Evolutionary conservation across 2,329 filamentous ascomycete genomes (phyloP), one percentile per base, ranked within the genome.

Genomic region (Trematosphaeria pertusa): DNA sequence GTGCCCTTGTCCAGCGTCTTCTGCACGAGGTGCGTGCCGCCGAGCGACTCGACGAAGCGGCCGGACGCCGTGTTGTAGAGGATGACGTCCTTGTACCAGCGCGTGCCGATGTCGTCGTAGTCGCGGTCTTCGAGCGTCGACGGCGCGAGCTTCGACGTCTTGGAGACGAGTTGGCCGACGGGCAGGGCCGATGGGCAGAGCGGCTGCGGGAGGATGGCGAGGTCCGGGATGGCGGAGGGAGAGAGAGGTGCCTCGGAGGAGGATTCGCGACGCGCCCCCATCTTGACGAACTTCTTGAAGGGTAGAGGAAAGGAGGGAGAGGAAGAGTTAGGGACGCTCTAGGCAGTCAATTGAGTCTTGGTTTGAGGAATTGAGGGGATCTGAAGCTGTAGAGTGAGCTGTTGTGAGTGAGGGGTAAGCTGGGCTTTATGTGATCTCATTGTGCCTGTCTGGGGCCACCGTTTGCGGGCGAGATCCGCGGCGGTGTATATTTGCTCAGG

Each of bases 51-150:
- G 28, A 58, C 44, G 41, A 71, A 69, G 42, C 42, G 31, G 21
- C 60, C 61, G 10, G 55, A 48, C n/a, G 45, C 43, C 4, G 50
- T 24, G 49, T 62, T 51, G 50, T 69, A 56, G 52, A 63, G 52
- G 43, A 71, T 65, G 31, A 71, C 67, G 26, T 70, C 67, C 39
- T 71, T 71, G 63, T 70, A 69, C 67, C 67, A 71, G 37, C 59
- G 56, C 2, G 61, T 62, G 52, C 65, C 67, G 20, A 65, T 50
- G 46, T 71, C 68, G 33, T 70, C 66, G 53, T 62, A 71, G 62
- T 71, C 65, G 36, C 64, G 59, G 53, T 70, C 62, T 42, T 61
- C 54, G 30, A 71, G 62, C 2, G 46, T 50, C 7, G 59, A 49
- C n/a, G 67, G 54, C 5, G 55, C 55, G 40, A 62, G 54, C 34